phyloP scores from a whole-genome alignment of 176 grass and related monocot genomes.

The Carex myosuroides region DNA sequence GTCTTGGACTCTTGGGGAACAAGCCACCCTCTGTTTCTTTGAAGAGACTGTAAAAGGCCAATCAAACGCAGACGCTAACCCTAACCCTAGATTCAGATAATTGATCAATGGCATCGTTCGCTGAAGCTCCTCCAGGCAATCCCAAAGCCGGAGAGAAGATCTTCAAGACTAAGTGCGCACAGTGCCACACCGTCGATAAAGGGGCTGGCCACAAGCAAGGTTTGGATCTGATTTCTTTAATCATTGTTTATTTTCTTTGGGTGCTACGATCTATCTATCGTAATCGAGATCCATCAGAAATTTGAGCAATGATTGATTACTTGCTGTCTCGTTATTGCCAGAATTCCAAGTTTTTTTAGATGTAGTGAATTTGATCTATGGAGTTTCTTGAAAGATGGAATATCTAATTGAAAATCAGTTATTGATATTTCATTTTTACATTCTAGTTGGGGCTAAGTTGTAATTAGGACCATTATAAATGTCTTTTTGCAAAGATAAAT shows the following conservation, averaged over 20 bases:
- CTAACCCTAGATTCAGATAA: slow-evolving; percentile 6
- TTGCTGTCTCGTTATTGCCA: neutral
- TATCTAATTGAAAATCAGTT: neutral
- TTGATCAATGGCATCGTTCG: slow-evolving; percentile 59
- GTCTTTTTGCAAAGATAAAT: neutral
- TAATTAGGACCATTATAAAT: neutral
- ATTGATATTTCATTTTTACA: neutral
- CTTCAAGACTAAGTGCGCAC: slow-evolving; percentile 91
- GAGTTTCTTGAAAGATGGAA: neutral
- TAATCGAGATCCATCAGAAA: neutral
- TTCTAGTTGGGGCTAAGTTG: neutral
- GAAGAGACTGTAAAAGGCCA: neutral
- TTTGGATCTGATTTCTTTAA: neutral
- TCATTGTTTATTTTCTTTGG: neutral
- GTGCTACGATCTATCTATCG: neutral
- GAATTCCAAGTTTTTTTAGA: neutral
- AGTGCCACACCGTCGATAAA: slow-evolving; percentile 92
- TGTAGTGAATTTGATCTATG: neutral
- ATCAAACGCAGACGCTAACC: neutral
- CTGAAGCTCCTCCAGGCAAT: slow-evolving; percentile 54
- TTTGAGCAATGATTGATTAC: neutral
- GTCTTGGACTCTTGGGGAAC: slow-evolving; percentile 15
- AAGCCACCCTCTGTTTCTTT: neutral
- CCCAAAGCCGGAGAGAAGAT: slow-evolving; percentile 73
- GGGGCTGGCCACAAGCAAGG: slow-evolving; percentile 87